These are phyloP conservation scores for Coemansia sp. DNA, from an alignment of 192 early-diverging fungal genomes.

Conservation along the genomic window DNA sequence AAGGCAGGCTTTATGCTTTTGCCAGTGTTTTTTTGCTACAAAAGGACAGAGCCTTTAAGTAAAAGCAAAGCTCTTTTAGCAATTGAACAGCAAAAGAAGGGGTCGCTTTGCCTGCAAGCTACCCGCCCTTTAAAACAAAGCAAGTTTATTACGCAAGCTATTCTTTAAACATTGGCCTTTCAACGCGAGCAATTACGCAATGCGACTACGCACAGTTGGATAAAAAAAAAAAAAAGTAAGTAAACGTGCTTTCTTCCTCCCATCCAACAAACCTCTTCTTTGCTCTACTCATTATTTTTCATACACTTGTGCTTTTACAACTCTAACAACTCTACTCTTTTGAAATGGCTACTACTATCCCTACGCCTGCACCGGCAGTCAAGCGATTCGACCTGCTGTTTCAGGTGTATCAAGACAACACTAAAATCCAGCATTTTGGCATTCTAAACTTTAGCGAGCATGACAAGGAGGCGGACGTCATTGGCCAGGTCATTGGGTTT, in stretches of 20 bases:
- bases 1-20: not conserved
- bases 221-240: not conserved
- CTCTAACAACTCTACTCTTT: not conserved
- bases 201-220: not conserved
- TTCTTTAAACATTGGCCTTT: not conserved
- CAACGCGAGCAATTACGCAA: not conserved
- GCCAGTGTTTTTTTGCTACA: not conserved
- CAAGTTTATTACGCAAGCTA: too few species aligned
- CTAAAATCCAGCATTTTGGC: conserved; percentile 3
- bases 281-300: not conserved
- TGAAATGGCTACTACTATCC: not conserved
- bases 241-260: not conserved
- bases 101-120: not conserved
- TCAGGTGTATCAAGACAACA: not conserved
- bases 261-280: not conserved
- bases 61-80: not conserved
- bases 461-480: not conserved
- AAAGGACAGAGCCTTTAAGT: not conserved
- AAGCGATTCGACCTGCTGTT: not conserved
- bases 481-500: conserved; percentile 4
- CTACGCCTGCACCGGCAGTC: not conserved
- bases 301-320: not conserved
- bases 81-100: not conserved
- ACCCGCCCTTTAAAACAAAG: not conserved
- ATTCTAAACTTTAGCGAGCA: conserved; percentile 5